Conservation (phyloP, 2,329 filamentous ascomycete species). For the Claviceps spartinae region DNA sequence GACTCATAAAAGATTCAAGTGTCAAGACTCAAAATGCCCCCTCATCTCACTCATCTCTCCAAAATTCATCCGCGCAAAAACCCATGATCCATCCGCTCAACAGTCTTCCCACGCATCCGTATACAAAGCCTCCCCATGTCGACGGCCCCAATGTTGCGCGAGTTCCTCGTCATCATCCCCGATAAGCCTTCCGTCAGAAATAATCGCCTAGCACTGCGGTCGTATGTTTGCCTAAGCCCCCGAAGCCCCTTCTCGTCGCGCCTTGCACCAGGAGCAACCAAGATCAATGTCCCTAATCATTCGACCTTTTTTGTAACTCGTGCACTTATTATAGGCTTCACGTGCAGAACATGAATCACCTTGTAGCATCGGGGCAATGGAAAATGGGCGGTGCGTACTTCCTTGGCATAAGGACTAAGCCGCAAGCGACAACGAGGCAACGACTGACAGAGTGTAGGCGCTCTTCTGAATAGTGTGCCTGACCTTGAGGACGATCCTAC, state of each 20-base stretch:
- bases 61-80: neutral
- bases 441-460: slow-evolving; percentile 32
- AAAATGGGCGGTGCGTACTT: slow-evolving; percentile 48
- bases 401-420: neutral
- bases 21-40: slow-evolving; percentile 1
- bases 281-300: too few species aligned
- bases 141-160: slow-evolving; percentile 27
- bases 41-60: slow-evolving; percentile 4
- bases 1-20: neutral
- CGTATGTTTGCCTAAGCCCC: slow-evolving; percentile 26
- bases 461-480: slow-evolving; percentile 52
- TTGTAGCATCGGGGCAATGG: slow-evolving; percentile 39
- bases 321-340: slow-evolving; percentile 25
- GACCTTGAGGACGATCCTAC: slow-evolving; percentile 38
- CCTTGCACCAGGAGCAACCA: neutral
- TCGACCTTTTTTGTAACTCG: neutral
- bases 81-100: slow-evolving; percentile 1
- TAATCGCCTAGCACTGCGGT: slow-evolving; percentile 48
- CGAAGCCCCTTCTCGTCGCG: neutral
- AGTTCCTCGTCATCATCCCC: slow-evolving; percentile 57
- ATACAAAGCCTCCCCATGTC: slow-evolving; percentile 18
- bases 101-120: neutral
- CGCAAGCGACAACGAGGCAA: neutral
- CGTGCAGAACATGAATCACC: slow-evolving; percentile 39
- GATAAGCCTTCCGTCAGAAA: slow-evolving; percentile 47